phyloP scores from a whole-genome alignment of 257 asterid species.

The Verbascum thapsus region DNA sequence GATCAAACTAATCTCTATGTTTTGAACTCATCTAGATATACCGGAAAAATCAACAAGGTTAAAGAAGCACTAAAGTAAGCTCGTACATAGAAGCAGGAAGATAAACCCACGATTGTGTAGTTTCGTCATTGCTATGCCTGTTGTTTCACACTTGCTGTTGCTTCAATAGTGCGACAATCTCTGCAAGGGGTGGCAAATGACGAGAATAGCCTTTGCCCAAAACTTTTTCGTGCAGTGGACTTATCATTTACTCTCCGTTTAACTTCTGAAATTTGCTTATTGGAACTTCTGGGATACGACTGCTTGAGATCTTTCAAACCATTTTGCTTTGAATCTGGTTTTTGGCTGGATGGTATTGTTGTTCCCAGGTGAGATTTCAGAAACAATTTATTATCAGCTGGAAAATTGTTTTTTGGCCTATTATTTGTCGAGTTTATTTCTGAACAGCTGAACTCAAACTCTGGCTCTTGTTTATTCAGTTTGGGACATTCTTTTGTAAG shows the following conservation, averaged over 20 bases:
- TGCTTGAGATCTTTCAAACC: slow-evolving; percentile 24
- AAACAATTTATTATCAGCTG: slow-evolving; percentile 29
- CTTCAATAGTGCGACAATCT: slow-evolving; percentile 43
- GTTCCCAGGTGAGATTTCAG: slow-evolving; percentile 25
- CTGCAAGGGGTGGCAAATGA: slow-evolving; percentile 50
- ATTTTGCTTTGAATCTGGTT: slow-evolving; percentile 26
- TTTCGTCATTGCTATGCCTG: slow-evolving; percentile 31
- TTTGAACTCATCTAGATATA: slow-evolving; percentile 7
- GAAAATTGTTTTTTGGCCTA: slow-evolving; percentile 14
- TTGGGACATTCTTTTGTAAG: slow-evolving; percentile 18
- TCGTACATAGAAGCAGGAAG: too few species aligned
- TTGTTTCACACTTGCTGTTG: slow-evolving; percentile 33
- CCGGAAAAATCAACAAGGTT: slow-evolving; percentile 7
- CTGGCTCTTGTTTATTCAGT: slow-evolving; percentile 26
- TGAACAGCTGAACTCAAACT: slow-evolving; percentile 44
- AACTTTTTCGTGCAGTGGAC: slow-evolving; percentile 31
- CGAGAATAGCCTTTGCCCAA: slow-evolving; percentile 49
- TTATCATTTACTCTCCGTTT: slow-evolving; percentile 37
- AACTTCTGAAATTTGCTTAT: slow-evolving; percentile 23
- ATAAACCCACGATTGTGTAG: too few species aligned
- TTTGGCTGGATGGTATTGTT: slow-evolving; percentile 21
- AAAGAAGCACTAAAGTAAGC: not conserved
- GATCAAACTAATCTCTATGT: slow-evolving; percentile 12
- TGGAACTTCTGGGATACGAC: slow-evolving; percentile 24
- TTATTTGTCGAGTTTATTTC: slow-evolving; percentile 15